Percentiles rank a stretch among this genome's conserved stretches.
These are phyloP conservation scores for Cicer chorassanicum DNA, from an alignment of 306 rosid genomes.

Conservation along the genomic window DNA sequence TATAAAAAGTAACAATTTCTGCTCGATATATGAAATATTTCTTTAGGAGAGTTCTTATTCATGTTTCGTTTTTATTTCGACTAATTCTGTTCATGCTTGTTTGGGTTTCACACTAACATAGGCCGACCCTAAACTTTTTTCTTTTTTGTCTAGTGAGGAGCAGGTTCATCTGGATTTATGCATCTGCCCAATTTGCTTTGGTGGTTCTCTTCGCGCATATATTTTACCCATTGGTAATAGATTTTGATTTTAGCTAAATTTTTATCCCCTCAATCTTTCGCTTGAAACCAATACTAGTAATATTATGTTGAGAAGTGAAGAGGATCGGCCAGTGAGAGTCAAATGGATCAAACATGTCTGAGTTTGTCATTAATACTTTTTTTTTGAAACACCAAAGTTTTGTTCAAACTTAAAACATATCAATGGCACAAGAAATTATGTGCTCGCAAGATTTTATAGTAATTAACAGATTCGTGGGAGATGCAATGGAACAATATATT, in stretches of 20 bases:
- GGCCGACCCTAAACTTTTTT: conserved; percentile 27
- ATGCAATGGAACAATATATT: conserved; percentile 5
- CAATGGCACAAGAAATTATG: not conserved
- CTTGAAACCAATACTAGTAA: conserved; percentile 22
- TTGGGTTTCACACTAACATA: not conserved
- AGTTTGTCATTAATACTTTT: not conserved
- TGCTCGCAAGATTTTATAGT: not conserved
- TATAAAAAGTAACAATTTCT: not conserved
- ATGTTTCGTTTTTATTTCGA: conserved; percentile 7
- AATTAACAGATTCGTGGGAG: not conserved
- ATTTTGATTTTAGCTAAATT: conserved; percentile 33
- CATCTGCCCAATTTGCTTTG: conserved; percentile 74
- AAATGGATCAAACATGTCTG: not conserved
- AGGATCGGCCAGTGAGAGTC: not conserved
- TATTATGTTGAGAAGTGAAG: conserved; percentile 21
- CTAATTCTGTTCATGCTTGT: not conserved
- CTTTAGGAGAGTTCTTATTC: conserved; percentile 26
- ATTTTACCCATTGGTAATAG: conserved; percentile 85
- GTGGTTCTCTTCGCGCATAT: conserved; percentile 89
- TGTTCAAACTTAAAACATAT: too few species aligned
- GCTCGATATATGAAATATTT: not conserved
- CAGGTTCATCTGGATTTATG: conserved; percentile 85
- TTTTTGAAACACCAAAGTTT: too few species aligned
- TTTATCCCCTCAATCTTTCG: conserved; percentile 3
- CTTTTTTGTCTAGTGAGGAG: conserved; percentile 63